A percentile compares a stretch with the other conserved stretches of the same genome.
These are phyloP conservation scores for Selaginella tamariscina DNA, from an alignment of 75 land plant genomes.

Conservation along the genomic window DNA sequence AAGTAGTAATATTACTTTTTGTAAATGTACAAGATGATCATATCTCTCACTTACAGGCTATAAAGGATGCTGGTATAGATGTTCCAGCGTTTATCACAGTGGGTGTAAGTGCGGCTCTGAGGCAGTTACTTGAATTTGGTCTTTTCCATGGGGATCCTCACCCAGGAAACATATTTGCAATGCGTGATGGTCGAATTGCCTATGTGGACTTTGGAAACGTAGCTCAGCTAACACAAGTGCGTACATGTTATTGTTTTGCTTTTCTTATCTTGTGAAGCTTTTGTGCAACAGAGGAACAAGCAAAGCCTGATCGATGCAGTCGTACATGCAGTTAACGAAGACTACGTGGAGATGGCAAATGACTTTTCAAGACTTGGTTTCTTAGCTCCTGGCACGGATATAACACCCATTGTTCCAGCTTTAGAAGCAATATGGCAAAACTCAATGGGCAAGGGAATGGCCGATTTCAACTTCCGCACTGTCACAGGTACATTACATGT, in stretches of 20 bases:
- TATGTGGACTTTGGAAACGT: slow-evolving; percentile 99
- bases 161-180: slow-evolving; percentile 98
- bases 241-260: neutral
- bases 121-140: slow-evolving; percentile 93
- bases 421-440: slow-evolving; percentile 98
- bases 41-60: slow-evolving; percentile 38
- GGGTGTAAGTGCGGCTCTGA: slow-evolving; percentile 94
- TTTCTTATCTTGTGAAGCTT: neutral
- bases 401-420: slow-evolving; percentile 89
- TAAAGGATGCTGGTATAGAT: slow-evolving; percentile 76
- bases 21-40: neutral
- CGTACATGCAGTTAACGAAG: slow-evolving; percentile 99
- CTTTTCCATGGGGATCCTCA: slow-evolving; percentile 98
- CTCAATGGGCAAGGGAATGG: slow-evolving; percentile 79
- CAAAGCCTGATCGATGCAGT: slow-evolving; percentile 96
- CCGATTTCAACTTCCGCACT: slow-evolving; percentile 91
- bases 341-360: slow-evolving; percentile 94
- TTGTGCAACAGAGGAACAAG: slow-evolving; percentile 64
- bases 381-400: slow-evolving; percentile 89
- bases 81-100: slow-evolving; percentile 75
- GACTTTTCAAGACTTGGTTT: slow-evolving; percentile 97
- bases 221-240: slow-evolving; percentile 92
- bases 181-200: slow-evolving; percentile 99
- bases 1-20: slow-evolving; percentile 1
- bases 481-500: slow-evolving; percentile 54